Evolutionary conservation across 345 rosid genomes (phyloP), one percentile per base, ranked within the genome.

Genomic region (Linum lewisii): DNA sequence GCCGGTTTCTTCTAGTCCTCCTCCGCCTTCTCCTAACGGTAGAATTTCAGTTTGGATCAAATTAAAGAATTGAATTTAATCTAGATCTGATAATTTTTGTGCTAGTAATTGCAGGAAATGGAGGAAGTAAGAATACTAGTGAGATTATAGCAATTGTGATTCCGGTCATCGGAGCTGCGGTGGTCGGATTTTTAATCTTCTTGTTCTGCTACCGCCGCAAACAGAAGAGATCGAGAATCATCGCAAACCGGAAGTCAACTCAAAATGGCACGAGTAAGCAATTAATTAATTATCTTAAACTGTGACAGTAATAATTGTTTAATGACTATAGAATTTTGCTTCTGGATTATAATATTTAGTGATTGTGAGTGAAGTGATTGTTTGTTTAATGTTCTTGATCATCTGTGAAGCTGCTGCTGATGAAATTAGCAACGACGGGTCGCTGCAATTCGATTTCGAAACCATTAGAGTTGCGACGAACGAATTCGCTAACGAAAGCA

Each of bases 121-220:
- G 60, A 63, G 54, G 52, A 11, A 59, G 20, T 21, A 53, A 34
- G 15, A 51, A 4, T 14, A 4, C 47, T 0, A 45, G 32, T 14
- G 60, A 51, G 6, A 24, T 60, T 38, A 23, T 58, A 21, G 32
- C 59, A 21, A 52, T 61, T 24, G 60, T 58, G 23, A 54, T 73
- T 32, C 18, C 77, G 0, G 32, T 14, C 6, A 54, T 67, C 56
- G 13, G 24, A 5, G 19, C 24, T 47, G 23, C 24, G 18, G 38
- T 77, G 24, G 5, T 61, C 6, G 10, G 61, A n/a, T 62, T 63
- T 63, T 1, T 57, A 25, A 53, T 0, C 63, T 37, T 66, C 59
- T 61, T 54, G 14, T 19, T 72, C 23, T 60, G 63, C 0, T 13
- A 47, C 38, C 63, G 54, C 70, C 38, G 34, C 44, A 52, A 15